Conservation (phyloP, 495 filamentous ascomycete genomes). For the Penicillium diatomitis region DNA sequence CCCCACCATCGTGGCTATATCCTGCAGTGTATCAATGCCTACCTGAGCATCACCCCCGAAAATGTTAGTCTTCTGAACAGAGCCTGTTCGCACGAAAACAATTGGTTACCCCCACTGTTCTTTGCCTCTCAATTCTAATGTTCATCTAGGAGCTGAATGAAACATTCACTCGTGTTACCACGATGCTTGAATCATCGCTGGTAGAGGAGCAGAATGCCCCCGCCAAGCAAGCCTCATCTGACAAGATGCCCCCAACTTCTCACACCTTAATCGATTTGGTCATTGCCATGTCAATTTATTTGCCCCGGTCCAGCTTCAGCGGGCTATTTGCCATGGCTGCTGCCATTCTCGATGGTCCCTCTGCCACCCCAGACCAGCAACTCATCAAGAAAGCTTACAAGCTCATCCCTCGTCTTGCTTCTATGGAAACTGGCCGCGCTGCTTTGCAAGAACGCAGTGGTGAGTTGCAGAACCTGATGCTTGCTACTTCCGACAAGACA, state of each 20-base stretch:
- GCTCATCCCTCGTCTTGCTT: constrained; percentile 78
- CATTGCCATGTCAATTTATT: constrained; percentile 88
- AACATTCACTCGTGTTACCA: constrained; percentile 76
- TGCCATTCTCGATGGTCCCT: constrained; percentile 57
- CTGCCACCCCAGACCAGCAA: constrained; percentile 58
- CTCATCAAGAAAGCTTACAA: constrained; percentile 99
- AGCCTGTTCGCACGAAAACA: too few species aligned
- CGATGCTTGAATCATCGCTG: constrained; percentile 71
- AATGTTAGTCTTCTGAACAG: constrained; percentile 27
- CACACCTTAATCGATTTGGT: constrained; percentile 95
- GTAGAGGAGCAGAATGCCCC: constrained; percentile 43
- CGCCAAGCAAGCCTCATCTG: constrained; percentile 49
- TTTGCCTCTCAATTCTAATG: not conserved
- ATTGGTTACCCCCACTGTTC: too few species aligned
- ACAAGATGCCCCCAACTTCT: constrained; percentile 80
- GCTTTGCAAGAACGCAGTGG: constrained; percentile 62
- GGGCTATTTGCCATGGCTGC: constrained; percentile 76
- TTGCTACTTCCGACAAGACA: constrained; percentile 69
- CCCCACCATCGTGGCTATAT: constrained; percentile 87
- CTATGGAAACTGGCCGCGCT: constrained; percentile 59
- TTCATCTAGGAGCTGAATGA: constrained; percentile 58
- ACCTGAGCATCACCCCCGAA: constrained; percentile 74
- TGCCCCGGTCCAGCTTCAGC: constrained; percentile 72
- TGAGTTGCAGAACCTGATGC: constrained; percentile 71
- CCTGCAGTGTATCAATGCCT: constrained; percentile 87